Evolutionary conservation across 1,139 yeast genomes (phyloP).

Genomic region (Sugiyamaella paludigena): DNA sequence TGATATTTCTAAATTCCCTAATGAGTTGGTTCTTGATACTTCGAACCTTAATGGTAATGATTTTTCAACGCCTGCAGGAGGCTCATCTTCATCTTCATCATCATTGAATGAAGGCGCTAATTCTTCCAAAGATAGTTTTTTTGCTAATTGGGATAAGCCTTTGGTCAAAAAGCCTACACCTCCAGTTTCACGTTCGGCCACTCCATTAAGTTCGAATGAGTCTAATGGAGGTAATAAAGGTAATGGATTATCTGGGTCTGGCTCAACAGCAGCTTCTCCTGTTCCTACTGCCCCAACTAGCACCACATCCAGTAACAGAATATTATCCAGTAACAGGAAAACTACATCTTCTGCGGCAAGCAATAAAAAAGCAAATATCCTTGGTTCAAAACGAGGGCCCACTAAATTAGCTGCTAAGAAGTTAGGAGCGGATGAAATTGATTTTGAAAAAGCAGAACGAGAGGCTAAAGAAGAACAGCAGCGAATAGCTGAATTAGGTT

Average conservation of each 20-base stretch:
- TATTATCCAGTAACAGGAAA: slow-evolving; percentile 29
- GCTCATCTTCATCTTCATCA: slow-evolving; percentile 35
- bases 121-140: slow-evolving; percentile 72
- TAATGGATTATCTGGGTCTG: slow-evolving; percentile 26
- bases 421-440: slow-evolving; percentile 61
- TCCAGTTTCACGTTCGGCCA: slow-evolving; percentile 50
- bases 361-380: slow-evolving; percentile 28
- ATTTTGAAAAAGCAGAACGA: slow-evolving; percentile 87
- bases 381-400: slow-evolving; percentile 35
- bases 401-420: slow-evolving; percentile 42
- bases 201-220: slow-evolving; percentile 35
- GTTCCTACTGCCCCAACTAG: slow-evolving; percentile 23
- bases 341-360: slow-evolving; percentile 29
- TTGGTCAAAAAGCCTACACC: slow-evolving; percentile 48
- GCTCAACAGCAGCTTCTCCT: slow-evolving; percentile 22
- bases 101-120: slow-evolving; percentile 23
- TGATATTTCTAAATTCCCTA: slow-evolving; percentile 70
- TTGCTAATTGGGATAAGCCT: slow-evolving; percentile 88
- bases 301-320: slow-evolving; percentile 24
- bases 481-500: slow-evolving; percentile 68
- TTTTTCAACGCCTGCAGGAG: slow-evolving; percentile 22
- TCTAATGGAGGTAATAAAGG: slow-evolving; percentile 29
- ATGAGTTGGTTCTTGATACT: slow-evolving; percentile 51
- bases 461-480: slow-evolving; percentile 83
- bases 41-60: slow-evolving; percentile 32